Percentiles rank a stretch among this genome's conserved stretches.
Conservation (phyloP, 2,329 filamentous ascomycete genomes). For the Lasiodiplodia theobromae region DNA sequence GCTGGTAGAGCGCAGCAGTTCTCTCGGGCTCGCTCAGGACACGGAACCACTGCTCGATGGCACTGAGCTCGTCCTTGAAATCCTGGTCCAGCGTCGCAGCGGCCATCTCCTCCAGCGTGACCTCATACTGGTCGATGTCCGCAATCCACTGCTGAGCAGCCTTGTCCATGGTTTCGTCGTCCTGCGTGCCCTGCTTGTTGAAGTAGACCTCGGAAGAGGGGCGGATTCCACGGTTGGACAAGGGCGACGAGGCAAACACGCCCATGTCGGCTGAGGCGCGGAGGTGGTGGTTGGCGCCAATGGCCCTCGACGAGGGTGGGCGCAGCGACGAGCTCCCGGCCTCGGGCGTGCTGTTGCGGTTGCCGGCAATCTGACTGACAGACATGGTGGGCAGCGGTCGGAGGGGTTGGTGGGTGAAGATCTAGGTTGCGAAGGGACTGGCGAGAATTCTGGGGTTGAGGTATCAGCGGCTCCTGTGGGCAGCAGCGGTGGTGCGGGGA, state of each 20-base stretch:
- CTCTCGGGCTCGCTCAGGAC: constrained; percentile 96
- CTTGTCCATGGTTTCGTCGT: constrained; percentile 77
- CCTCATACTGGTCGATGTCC: constrained; percentile 98
- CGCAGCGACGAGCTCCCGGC: constrained; percentile 83
- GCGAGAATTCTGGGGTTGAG: constrained; percentile 19
- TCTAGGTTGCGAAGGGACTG: constrained; percentile 9
- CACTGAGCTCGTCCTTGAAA: constrained; percentile 98
- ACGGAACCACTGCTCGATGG: constrained; percentile 99
- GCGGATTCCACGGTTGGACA: constrained; percentile 79
- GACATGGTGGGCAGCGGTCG: constrained; percentile 49
- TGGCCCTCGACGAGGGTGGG: constrained; percentile 77
- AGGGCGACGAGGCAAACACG: constrained; percentile 71
- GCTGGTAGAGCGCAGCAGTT: constrained; percentile 91
- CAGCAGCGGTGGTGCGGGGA: constrained; percentile 6
- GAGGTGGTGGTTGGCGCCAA: constrained; percentile 83
- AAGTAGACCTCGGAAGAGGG: constrained; percentile 94
- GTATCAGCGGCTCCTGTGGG: constrained; percentile 8
- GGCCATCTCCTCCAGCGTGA: constrained; percentile 98
- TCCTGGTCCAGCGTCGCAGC: constrained; percentile 98
- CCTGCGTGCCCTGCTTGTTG: constrained; percentile 80
- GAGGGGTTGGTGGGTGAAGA: neutral
- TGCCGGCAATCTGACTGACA: constrained; percentile 61
- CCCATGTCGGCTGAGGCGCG: constrained; percentile 97
- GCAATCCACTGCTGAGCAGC: constrained; percentile 98
- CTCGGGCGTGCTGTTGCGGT: constrained; percentile 97